A percentile compares a stretch with the other conserved stretches of the same genome.
phyloP scores from a whole-genome alignment of 1,284 basidiomycete species.

The Trichosporon coremiiforme region DNA sequence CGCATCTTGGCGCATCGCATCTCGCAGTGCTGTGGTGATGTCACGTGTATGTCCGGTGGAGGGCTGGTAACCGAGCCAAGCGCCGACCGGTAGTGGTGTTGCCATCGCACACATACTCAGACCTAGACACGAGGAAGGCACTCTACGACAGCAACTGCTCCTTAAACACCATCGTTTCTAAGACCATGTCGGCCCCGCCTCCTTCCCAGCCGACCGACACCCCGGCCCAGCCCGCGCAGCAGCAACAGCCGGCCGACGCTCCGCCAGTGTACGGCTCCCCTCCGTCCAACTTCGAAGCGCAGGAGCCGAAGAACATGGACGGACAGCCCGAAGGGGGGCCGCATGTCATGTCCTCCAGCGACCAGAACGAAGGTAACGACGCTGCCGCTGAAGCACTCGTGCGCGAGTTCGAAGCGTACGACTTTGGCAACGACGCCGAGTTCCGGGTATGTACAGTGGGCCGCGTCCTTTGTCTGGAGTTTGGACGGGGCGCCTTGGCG shows the following conservation, averaged over 20 bases:
- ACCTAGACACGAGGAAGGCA: neutral
- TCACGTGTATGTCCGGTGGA: neutral
- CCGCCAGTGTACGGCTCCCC: neutral
- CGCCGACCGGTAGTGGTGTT: neutral
- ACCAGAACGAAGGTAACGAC: constrained; percentile 13
- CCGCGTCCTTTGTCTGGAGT: neutral
- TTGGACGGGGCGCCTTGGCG: neutral
- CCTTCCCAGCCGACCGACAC: neutral
- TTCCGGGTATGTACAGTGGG: constrained; percentile 42
- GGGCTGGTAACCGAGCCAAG: neutral
- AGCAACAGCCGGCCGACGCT: neutral
- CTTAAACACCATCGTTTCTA: neutral
- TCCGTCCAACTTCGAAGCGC: neutral
- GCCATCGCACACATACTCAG: neutral
- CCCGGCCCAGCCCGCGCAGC: no score
- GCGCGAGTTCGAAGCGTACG: constrained; percentile 43
- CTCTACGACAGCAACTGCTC: neutral
- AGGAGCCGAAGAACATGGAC: neutral
- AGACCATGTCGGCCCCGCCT: constrained; percentile 5
- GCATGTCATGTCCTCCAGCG: neutral
- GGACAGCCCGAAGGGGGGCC: neutral
- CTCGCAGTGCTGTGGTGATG: neutral
- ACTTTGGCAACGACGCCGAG: constrained; percentile 44
- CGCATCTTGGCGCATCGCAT: neutral
- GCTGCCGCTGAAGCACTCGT: constrained; percentile 18